These are phyloP conservation scores for Aspergillus hortae DNA, from an alignment of 2,329 filamentous ascomycete species.

Conservation along the genomic window DNA sequence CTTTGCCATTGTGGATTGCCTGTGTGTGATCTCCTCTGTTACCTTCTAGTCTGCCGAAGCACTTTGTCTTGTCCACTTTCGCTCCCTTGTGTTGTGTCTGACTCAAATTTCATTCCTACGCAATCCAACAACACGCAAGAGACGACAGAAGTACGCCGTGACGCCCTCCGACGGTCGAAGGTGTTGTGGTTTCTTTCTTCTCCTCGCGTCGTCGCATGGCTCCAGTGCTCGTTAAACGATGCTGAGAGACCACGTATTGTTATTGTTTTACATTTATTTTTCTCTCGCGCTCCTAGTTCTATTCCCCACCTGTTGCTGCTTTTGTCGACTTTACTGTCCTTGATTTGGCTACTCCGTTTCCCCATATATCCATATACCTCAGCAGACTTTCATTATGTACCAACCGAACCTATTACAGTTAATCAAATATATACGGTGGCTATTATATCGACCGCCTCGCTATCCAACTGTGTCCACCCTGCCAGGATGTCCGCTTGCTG, in stretches of 20 bases:
- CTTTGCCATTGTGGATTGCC: background rate
- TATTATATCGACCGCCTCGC: no score
- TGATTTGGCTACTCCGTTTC: slow-evolving; percentile 12
- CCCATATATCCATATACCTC: slow-evolving; percentile 16
- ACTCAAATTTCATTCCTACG: background rate
- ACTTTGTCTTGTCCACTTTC: background rate
- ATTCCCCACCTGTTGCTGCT: slow-evolving; percentile 29
- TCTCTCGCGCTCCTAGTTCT: slow-evolving; percentile 17
- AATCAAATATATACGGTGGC: no score
- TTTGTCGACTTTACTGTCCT: slow-evolving; percentile 9
- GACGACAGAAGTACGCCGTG: slow-evolving; percentile 13
- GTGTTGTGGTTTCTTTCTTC: slow-evolving; percentile 8
- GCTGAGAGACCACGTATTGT: background rate
- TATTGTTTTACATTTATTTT: slow-evolving; percentile 12
- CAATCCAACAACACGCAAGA: slow-evolving; percentile 2
- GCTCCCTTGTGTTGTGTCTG: background rate
- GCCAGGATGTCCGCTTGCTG: no score
- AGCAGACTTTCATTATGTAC: slow-evolving; percentile 13
- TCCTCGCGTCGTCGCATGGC: background rate
- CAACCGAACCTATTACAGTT: background rate
- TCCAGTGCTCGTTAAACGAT: no score
- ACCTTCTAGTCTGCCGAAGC: background rate
- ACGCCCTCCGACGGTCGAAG: slow-evolving; percentile 4
- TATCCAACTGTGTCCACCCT: no score
- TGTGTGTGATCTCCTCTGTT: background rate